These are phyloP conservation scores for Fusarium palustre DNA, from an alignment of 2,329 filamentous ascomycete genomes.

Conservation along the genomic window DNA sequence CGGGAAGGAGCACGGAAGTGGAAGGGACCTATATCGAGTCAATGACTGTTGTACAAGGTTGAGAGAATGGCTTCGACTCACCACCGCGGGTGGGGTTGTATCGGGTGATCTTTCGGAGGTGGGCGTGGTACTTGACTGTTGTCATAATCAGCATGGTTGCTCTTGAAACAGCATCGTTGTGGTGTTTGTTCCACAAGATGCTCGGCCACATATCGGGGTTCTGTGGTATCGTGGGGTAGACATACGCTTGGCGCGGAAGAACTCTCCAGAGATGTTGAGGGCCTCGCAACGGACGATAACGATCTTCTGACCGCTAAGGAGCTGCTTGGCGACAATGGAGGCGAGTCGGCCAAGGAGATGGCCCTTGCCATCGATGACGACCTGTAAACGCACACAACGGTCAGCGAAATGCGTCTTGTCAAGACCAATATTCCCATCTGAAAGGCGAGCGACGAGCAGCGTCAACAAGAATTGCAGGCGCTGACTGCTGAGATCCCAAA, in stretches of 20 bases:
- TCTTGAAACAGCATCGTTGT: conserved; percentile 13
- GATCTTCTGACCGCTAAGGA: conserved; percentile 99
- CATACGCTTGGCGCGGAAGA: conserved; percentile 99
- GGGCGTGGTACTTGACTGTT: conserved; percentile 99
- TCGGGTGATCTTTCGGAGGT: conserved; percentile 99
- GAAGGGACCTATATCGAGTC: conserved; percentile 81
- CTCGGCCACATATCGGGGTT: conserved; percentile 36
- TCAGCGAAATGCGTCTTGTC: conserved; percentile 37
- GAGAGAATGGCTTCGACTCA: conserved; percentile 61
- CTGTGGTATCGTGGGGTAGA: conserved; percentile 53
- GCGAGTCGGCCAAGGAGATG: conserved; percentile 99
- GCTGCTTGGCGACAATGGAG: conserved; percentile 98
- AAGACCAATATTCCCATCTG: conserved; percentile 38
- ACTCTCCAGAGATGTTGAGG: conserved; percentile 99
- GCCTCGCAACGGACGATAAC: conserved; percentile 98
- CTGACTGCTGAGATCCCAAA: conserved; percentile 24
- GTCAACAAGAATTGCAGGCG: conserved; percentile 13
- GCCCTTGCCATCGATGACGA: conserved; percentile 99
- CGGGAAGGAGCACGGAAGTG: conserved; percentile 99
- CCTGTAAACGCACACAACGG: conserved; percentile 62
- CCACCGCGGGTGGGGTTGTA: conserved; percentile 99
- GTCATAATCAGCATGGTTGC: conserved; percentile 59
- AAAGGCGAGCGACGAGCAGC: conserved; percentile 29
- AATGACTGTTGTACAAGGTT: conserved; percentile 51
- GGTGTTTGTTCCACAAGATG: conserved; percentile 34